Evolutionary conservation across 257 asterid species (phyloP), one percentile per base, ranked within the genome.

Genomic region (Solanum chiquidenum): DNA sequence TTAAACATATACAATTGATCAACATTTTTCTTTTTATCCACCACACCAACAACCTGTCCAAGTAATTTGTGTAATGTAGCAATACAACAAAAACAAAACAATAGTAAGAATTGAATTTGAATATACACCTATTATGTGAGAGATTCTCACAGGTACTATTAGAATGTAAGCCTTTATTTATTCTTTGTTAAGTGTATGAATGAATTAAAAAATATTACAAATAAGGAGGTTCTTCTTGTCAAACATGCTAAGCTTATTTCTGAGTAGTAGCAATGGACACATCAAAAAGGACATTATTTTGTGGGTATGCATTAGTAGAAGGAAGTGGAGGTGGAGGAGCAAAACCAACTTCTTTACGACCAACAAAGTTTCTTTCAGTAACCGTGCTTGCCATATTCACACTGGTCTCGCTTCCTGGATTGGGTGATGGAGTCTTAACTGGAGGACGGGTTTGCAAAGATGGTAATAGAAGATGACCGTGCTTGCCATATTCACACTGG

Each of bases 231-330:
- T 42, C 82, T 40, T 64, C 52, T 60, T 20, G 6, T 74, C 21
- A n/a, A 68, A 27, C 25, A 33, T 23, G 83, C 87, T 44, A 37
- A 38, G 73, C 46, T 69, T 71, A 84, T 27, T 91, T 75, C 38
- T 89, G 76, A 20, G 79, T 83, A n/a, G 86, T 75, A 42, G 93
- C 92, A 4, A 2, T 4, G 6, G 55, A 12, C 60, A 90, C 91
- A 38, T 90, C 93, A 85, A 76, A 90, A 83, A 83, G 85, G 69
- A 88, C 87, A 58, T 40, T 86, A 79, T 88, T 89, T 69, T 23
- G 64, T 5, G 91, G 90, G 86, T 90, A 90, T 64, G 33, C 33
- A 64, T 64, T 64, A 25, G 34, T 25, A 66, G 73, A 12, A 25
- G 35, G 73, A 66, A 31, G 35, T 46, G 58, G 58, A 49, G 20